Evolutionary conservation across 768 basidiomycete genomes (phyloP).

Genomic region (Tulasnella sp.): DNA sequence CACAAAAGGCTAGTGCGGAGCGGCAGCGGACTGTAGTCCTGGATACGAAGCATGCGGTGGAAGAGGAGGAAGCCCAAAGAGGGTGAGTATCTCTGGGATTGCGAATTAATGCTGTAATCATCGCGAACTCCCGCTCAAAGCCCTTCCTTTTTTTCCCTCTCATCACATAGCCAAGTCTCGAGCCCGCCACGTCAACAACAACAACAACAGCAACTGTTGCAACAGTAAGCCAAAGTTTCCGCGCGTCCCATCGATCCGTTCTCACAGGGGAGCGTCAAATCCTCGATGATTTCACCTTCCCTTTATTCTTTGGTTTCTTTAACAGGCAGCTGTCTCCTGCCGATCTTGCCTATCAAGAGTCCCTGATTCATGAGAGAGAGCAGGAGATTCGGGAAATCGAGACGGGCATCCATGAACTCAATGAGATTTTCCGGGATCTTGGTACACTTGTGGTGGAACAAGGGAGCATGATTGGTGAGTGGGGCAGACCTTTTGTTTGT

Average conservation of each 20-base stretch:
- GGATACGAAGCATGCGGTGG: conserved; percentile 76
- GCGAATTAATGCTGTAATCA: conserved; percentile 11
- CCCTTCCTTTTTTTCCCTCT: background rate
- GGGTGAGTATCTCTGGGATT: conserved; percentile 14
- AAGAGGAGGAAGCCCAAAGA: conserved; percentile 52
- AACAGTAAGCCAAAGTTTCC: conserved; percentile 25
- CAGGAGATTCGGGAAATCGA: conserved; percentile 95
- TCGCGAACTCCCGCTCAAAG: conserved; percentile 9
- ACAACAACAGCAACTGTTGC: conserved; percentile 27
- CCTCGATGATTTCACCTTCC: background rate
- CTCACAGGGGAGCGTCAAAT: background rate
- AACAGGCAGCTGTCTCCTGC: conserved; percentile 69
- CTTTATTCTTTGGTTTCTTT: conserved; percentile 6
- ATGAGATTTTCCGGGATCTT: conserved; percentile 94
- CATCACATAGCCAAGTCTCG: conserved; percentile 4
- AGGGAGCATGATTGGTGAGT: conserved; percentile 86
- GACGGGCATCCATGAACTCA: conserved; percentile 89
- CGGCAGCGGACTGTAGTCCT: conserved; percentile 85
- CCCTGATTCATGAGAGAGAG: conserved; percentile 90
- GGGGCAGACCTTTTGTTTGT: background rate
- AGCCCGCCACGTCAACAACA: conserved; percentile 25
- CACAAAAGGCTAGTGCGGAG: conserved; percentile 86
- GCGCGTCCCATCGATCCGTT: conserved; percentile 1
- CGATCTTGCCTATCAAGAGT: conserved; percentile 94
- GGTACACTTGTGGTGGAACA: conserved; percentile 94